phyloP scores from a whole-genome alignment of 2,329 filamentous ascomycete genomes.

The Microdochium nivale region DNA sequence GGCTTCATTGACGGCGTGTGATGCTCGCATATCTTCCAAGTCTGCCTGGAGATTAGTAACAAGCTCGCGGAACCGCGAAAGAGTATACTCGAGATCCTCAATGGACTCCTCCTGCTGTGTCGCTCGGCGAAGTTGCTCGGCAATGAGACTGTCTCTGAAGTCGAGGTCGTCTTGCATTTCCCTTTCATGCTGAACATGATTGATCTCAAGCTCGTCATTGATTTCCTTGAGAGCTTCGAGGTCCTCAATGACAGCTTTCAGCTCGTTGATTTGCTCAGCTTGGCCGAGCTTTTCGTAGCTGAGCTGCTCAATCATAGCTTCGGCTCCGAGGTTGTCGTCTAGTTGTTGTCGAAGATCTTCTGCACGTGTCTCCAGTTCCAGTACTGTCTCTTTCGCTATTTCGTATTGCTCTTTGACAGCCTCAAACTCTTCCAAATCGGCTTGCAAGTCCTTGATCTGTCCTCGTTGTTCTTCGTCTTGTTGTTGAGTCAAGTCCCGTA shows the following conservation, averaged over 20 bases:
- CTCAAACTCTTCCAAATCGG: constrained; percentile 61
- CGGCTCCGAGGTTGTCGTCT: constrained; percentile 77
- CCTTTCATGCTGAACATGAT: constrained; percentile 87
- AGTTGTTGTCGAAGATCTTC: constrained; percentile 87
- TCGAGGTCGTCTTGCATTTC: constrained; percentile 92
- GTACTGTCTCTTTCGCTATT: constrained; percentile 62
- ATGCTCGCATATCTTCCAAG: constrained; percentile 84
- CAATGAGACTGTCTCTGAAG: constrained; percentile 73
- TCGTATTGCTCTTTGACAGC: constrained; percentile 62
- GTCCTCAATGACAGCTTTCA: constrained; percentile 75
- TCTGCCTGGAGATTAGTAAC: constrained; percentile 80
- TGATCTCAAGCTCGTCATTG: constrained; percentile 88
- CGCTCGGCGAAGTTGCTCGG: constrained; percentile 68
- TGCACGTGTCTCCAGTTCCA: constrained; percentile 63
- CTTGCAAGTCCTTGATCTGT: constrained; percentile 65
- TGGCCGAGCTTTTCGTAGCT: constrained; percentile 80
- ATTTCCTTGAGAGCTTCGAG: constrained; percentile 85
- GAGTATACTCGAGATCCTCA: constrained; percentile 83
- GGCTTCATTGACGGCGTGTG: constrained; percentile 83
- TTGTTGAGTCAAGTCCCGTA: constrained; percentile 82
- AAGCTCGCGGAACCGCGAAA: constrained; percentile 81
- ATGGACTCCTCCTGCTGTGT: constrained; percentile 70
- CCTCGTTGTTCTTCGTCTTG: constrained; percentile 71
- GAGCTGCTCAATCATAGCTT: constrained; percentile 90
- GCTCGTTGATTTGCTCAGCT: constrained; percentile 73